phyloP scores from a whole-genome alignment of 495 filamentous ascomycete genomes.

The Sporormia fimetaria region DNA sequence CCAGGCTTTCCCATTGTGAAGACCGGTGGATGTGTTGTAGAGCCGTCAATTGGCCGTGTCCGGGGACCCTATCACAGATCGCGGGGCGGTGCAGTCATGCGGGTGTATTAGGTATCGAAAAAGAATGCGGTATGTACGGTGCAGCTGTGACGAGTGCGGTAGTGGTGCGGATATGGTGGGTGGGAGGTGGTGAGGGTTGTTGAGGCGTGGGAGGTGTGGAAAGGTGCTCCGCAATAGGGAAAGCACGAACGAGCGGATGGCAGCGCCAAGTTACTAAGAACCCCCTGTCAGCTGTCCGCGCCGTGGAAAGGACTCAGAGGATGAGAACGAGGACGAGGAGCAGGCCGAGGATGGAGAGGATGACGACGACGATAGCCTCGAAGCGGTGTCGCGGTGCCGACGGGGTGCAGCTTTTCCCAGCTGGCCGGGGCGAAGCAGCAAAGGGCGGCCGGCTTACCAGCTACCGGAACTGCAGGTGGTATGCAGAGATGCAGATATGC shows the following conservation, averaged over 20 bases:
- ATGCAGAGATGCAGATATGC: no score
- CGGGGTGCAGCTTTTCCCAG: no score
- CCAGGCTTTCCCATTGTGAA: constrained; percentile 23
- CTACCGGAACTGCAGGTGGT: no score
- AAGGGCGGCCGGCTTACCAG: no score
- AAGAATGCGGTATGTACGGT: not conserved
- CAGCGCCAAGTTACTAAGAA: no score
- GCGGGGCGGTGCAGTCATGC: not conserved
- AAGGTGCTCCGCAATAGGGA: not conserved
- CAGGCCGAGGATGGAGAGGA: no score
- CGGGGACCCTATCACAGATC: not conserved
- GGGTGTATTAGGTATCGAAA: not conserved
- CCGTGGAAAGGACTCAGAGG: no score
- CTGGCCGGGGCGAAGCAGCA: no score
- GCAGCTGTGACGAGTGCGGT: not conserved
- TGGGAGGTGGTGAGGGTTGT: not conserved
- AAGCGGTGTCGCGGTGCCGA: no score
- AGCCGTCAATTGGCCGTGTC: not conserved
- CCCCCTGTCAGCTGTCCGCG: no score
- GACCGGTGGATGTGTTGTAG: not conserved
- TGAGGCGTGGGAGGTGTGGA: not conserved
- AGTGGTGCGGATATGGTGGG: not conserved
- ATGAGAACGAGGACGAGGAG: no score
- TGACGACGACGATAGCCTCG: no score
- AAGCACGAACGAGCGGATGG: not conserved